Conservation (phyloP, 23 red algal species). For the Porphyridium purpureum region DNA sequence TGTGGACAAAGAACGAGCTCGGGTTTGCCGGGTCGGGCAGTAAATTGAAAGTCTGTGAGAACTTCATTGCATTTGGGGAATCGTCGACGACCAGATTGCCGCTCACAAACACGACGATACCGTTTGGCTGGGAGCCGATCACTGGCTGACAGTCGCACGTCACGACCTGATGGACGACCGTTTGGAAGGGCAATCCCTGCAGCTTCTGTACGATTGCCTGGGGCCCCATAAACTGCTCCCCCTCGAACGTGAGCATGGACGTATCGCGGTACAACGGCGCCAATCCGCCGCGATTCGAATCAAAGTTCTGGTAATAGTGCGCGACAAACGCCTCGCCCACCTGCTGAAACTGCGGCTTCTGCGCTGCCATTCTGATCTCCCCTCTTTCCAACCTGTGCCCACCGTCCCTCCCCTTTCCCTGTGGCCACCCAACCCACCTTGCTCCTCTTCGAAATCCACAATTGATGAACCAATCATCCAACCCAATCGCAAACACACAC, state of each 20-base stretch:
- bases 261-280: constrained; percentile 63
- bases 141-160: constrained; percentile 67
- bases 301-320: constrained; percentile 78
- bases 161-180: constrained; percentile 71
- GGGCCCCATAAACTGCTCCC: constrained; percentile 49
- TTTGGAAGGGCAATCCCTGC: constrained; percentile 49
- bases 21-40: constrained; percentile 33
- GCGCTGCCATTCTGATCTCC: constrained; percentile 9
- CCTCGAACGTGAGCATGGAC: constrained; percentile 88
- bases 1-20: constrained; percentile 58
- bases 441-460: too few species aligned
- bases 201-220: constrained; percentile 59
- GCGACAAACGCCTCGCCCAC: constrained; percentile 76
- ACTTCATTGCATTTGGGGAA: constrained; percentile 65
- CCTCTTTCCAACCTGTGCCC: too few species aligned
- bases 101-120: constrained; percentile 76
- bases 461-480: too few species aligned
- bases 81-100: constrained; percentile 85
- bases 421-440: too few species aligned
- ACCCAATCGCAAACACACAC: too few species aligned
- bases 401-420: too few species aligned
- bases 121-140: constrained; percentile 30
- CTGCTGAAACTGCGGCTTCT: constrained; percentile 23
- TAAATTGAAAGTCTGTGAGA: constrained; percentile 79
- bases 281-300: constrained; percentile 41